Evolutionary conservation across 371 early-diverging fungal species (phyloP).

Genomic region (Basidiobolus meristosporus): DNA sequence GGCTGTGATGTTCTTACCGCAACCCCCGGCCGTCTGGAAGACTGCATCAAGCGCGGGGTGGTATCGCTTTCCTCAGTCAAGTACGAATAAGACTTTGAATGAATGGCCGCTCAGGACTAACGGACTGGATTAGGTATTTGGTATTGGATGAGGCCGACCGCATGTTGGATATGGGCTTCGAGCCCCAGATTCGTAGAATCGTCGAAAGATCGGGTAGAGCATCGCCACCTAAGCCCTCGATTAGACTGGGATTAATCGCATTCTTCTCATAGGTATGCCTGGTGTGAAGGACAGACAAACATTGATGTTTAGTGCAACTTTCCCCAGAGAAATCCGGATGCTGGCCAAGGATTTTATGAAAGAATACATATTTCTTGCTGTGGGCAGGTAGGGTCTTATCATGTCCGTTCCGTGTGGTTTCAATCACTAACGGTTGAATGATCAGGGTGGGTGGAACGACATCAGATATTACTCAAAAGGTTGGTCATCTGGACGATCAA

Average conservation of each 20-base stretch:
- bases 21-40: conserved; percentile 91
- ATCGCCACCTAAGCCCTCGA: no score
- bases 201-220: conserved; percentile 4
- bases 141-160: conserved; percentile 93
- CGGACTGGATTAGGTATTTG: neutral
- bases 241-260: no score
- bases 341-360: conserved; percentile 90
- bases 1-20: conserved; percentile 81
- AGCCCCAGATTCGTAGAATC: conserved; percentile 75
- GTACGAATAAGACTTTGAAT: neutral
- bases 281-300: conserved; percentile 69
- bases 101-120: neutral
- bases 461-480: conserved; percentile 6
- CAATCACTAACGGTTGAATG: no score
- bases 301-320: conserved; percentile 98
- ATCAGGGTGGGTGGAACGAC: conserved; percentile 4
- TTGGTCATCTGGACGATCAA: neutral
- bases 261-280: no score
- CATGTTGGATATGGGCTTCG: conserved; percentile 97
- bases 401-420: no score
- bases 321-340: conserved; percentile 54
- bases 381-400: conserved; percentile 24
- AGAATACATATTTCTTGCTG: conserved; percentile 81
- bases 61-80: conserved; percentile 44
- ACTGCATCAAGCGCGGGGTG: conserved; percentile 66